Percentiles rank a stretch among this genome's conserved stretches.
phyloP scores from a whole-genome alignment of 2,329 filamentous ascomycete species.

The Fusarium papillatum region DNA sequence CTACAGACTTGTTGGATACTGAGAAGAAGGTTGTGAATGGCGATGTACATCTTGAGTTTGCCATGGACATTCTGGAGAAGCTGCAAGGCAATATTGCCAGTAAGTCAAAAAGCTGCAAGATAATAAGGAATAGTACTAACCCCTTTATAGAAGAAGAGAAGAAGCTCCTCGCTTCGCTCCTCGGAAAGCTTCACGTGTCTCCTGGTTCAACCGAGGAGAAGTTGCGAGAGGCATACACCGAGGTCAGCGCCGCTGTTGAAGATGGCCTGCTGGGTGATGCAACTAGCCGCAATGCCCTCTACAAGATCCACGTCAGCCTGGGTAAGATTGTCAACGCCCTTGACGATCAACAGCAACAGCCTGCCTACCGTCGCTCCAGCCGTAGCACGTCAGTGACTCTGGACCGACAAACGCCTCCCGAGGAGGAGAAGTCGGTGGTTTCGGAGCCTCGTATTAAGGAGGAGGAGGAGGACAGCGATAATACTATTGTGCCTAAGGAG shows the following conservation, averaged over 20 bases:
- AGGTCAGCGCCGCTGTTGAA: constrained; percentile 74
- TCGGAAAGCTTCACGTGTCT: constrained; percentile 87
- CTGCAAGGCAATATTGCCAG: constrained; percentile 76
- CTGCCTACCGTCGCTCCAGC: constrained; percentile 55
- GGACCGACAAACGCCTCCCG: constrained; percentile 46
- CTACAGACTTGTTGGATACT: constrained; percentile 63
- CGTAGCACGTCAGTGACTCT: constrained; percentile 57
- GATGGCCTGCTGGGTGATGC: constrained; percentile 71
- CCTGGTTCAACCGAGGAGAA: constrained; percentile 73
- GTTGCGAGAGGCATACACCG: constrained; percentile 69
- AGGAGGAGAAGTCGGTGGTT: constrained; percentile 56
- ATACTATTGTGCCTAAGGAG: constrained; percentile 47
- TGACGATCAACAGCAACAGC: constrained; percentile 58
- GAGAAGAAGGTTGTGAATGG: constrained; percentile 77
- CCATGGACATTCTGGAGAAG: constrained; percentile 82
- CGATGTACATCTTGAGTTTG: constrained; percentile 85
- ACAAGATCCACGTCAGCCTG: constrained; percentile 76
- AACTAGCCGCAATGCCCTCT: constrained; percentile 73
- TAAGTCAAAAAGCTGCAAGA: constrained; percentile 58
- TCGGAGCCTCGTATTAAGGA: constrained; percentile 63
- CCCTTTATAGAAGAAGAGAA: constrained; percentile 80
- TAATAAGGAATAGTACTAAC: constrained; percentile 43
- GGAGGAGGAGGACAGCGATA: constrained; percentile 58
- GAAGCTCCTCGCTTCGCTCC: constrained; percentile 82
- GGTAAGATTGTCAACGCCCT: constrained; percentile 77